A percentile compares a stretch with the other conserved stretches of the same genome.
These are phyloP conservation scores for Leccinum barrowsii DNA, from an alignment of 768 basidiomycete species.

Conservation along the genomic window DNA sequence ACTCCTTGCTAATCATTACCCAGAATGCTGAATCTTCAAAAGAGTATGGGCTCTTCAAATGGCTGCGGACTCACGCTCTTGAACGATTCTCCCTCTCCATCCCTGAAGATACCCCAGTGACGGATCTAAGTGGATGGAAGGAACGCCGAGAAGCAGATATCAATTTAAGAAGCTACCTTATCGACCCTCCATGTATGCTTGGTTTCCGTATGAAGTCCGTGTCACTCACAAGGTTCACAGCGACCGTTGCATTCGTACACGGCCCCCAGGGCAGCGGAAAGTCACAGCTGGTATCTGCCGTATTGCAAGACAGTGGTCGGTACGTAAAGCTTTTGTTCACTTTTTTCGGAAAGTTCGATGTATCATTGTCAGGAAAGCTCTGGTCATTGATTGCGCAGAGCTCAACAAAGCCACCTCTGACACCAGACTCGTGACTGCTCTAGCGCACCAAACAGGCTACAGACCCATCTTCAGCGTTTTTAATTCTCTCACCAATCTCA, in stretches of 20 bases:
- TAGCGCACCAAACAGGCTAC: conserved; percentile 85
- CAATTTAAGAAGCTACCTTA: conserved; percentile 65
- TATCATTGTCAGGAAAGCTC: conserved; percentile 46
- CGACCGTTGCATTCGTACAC: conserved; percentile 73
- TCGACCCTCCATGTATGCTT: conserved; percentile 67
- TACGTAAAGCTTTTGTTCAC: conserved; percentile 18
- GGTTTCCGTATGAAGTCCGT: neutral
- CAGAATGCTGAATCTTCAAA: conserved; percentile 9
- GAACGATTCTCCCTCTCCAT: conserved; percentile 41
- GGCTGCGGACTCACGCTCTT: conserved; percentile 63
- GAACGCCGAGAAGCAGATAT: conserved; percentile 78
- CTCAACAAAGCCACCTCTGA: conserved; percentile 72
- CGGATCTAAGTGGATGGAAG: conserved; percentile 63
- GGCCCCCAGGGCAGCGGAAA: conserved; percentile 87
- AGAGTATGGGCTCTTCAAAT: conserved; percentile 76
- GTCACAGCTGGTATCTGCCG: conserved; percentile 49
- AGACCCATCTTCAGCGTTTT: conserved; percentile 87
- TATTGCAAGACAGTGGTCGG: conserved; percentile 56
- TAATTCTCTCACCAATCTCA: conserved; percentile 72
- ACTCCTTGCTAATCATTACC: neutral
- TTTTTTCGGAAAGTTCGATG: neutral
- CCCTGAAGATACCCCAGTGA: conserved; percentile 13
- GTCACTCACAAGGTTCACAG: conserved; percentile 34
- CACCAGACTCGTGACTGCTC: conserved; percentile 54
- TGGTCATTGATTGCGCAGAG: conserved; percentile 82